phyloP scores from a whole-genome alignment of 768 basidiomycete genomes.

The Daedalea quercina region DNA sequence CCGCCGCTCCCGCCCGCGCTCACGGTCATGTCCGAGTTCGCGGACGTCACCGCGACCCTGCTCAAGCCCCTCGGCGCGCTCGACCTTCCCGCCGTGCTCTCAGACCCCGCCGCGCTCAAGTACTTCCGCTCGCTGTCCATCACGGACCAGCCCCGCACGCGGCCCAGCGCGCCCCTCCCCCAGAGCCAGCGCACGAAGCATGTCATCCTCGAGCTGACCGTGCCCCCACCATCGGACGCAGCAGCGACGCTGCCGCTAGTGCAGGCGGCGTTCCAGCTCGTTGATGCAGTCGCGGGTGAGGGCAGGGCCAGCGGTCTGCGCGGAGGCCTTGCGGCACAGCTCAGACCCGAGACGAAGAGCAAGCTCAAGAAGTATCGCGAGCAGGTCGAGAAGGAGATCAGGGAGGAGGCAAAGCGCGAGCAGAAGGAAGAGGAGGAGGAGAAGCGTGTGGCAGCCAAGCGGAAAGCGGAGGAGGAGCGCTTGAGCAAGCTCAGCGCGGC shows the following conservation, averaged over 20 bases:
- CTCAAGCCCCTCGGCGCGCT: conserved; percentile 50
- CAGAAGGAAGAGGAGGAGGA: conserved; percentile 70
- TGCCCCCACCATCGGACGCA: conserved; percentile 44
- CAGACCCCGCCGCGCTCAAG: conserved; percentile 55
- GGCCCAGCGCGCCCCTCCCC: conserved; percentile 49
- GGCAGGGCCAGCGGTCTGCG: conserved; percentile 14
- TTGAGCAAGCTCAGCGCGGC: conserved; percentile 66
- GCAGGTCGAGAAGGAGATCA: conserved; percentile 61
- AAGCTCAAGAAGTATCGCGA: conserved; percentile 75
- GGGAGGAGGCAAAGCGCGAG: conserved; percentile 58
- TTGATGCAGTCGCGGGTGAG: conserved; percentile 52
- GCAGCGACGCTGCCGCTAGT: conserved; percentile 54
- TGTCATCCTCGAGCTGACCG: conserved; percentile 59
- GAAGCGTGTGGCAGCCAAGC: conserved; percentile 66
- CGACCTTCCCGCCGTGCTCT: conserved; percentile 51
- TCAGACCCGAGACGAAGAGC: conserved; percentile 71
- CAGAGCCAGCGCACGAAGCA: conserved; percentile 58
- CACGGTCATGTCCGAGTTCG: conserved; percentile 83
- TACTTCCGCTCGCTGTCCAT: conserved; percentile 87
- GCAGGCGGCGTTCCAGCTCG: conserved; percentile 61
- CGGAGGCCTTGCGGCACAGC: conserved; percentile 16
- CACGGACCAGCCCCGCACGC: conserved; percentile 78
- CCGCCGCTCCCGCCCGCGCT: conserved; percentile 50
- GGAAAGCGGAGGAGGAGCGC: conserved; percentile 66
- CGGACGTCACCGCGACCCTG: conserved; percentile 76